phyloP scores from a whole-genome alignment of 345 rosid genomes.

The Syzygium jambos region DNA sequence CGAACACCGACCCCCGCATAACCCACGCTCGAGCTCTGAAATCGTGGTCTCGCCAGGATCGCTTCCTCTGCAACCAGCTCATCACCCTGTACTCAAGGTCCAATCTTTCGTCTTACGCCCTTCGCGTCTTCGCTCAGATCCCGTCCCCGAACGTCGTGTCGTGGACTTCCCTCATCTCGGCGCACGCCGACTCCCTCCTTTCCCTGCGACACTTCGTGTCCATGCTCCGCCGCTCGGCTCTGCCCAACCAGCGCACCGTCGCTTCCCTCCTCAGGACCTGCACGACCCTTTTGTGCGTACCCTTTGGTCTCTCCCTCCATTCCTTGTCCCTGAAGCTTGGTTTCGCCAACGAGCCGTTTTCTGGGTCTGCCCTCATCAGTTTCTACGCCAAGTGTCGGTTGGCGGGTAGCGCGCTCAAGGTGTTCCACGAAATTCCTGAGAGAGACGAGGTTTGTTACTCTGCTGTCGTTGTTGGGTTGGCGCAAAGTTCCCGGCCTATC shows the following conservation, averaged over 20 bases:
- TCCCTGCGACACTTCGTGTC: constrained; percentile 32
- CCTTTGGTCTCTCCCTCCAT: constrained; percentile 32
- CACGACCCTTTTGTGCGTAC: constrained; percentile 19
- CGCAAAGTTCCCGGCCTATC: constrained; percentile 16
- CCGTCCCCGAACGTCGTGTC: constrained; percentile 38
- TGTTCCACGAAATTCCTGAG: constrained; percentile 33
- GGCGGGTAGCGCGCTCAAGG: constrained; percentile 11
- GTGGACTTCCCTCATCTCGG: constrained; percentile 42
- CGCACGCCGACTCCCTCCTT: constrained; percentile 15
- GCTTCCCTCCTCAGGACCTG: constrained; percentile 37
- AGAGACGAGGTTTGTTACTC: constrained; percentile 31
- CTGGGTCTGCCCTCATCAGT: constrained; percentile 26
- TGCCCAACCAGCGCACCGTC: constrained; percentile 32
- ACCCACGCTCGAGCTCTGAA: constrained; percentile 25
- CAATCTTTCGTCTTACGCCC: constrained; percentile 16
- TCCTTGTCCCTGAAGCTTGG: constrained; percentile 30
- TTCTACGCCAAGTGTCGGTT: constrained; percentile 14
- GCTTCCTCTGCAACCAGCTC: constrained; percentile 16
- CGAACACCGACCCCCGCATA: constrained; percentile 24
- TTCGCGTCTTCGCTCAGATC: constrained; percentile 24
- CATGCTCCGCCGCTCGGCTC: constrained; percentile 33
- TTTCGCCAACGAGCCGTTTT: constrained; percentile 16
- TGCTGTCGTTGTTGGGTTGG: constrained; percentile 29
- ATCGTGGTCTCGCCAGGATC: constrained; percentile 13
- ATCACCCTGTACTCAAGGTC: constrained; percentile 31